Evolutionary conservation across 257 asterid species (phyloP), one percentile per base, ranked within the genome.

Genomic region (Marsdenia floribunda): DNA sequence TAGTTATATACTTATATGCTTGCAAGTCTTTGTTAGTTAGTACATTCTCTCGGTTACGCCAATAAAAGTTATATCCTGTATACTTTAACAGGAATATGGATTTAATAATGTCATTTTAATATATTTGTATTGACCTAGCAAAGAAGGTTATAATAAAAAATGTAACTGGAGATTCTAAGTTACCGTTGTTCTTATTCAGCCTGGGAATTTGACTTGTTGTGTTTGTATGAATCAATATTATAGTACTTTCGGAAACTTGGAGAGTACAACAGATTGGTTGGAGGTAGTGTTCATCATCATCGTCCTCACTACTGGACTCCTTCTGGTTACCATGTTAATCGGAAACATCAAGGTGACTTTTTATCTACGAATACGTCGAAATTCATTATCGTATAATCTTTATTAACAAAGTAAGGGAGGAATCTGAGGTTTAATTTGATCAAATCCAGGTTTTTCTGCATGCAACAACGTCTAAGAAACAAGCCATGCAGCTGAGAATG

Each of bases 391-490:
- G 21, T 57, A 9, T n/a, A n/a, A 57, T 52, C 13, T 4, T 21
- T 14, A 29, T n/a, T n/a, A n/a, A 21, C 11, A 5, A 55, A 49
- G 29, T 55, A 53, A 15, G 22, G n/a, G 8, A 53, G 1, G 58
- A 4, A 53, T 16, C 22, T 53, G 21, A 53, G 0, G 10, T 42
- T 6, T 44, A 18, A 3, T 2, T 60, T 49, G 44, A 37, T 4
- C 40, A 50, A 15, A 46, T 44, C 55, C 53, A 93, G 97, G 99
- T 95, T 53, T 95, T 95, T 78, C 82, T 95, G 90, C 96, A 92
- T 68, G 97, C 99, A 52, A 95, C 99, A 0, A 95, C 99, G 2
- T 95, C 99, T 15, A 95, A 95, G 90, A 95, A 95, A 82, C 99
- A 95, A 74, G 96, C 94, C 2, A 95, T 95, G 99, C 96, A 95